phyloP scores from a whole-genome alignment of 2,329 filamentous ascomycete species.

The Taxawa tesnikishii region DNA sequence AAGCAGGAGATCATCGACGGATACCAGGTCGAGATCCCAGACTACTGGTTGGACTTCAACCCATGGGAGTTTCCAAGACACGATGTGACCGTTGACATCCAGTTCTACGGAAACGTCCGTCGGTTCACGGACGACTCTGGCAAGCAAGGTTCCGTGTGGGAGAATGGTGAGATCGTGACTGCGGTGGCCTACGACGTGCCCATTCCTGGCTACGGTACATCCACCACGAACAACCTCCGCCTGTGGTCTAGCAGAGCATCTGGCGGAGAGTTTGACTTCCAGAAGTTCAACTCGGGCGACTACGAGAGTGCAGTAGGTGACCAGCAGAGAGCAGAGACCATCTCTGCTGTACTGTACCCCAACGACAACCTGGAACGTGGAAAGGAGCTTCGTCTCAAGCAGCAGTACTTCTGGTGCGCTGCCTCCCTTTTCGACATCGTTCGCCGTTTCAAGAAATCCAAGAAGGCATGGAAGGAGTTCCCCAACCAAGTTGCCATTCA shows the following conservation, averaged over 20 bases:
- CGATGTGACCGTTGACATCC: constrained; percentile 90
- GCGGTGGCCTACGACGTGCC: constrained; percentile 86
- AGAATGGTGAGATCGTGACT: constrained; percentile 83
- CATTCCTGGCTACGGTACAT: constrained; percentile 76
- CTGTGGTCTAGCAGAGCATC: constrained; percentile 97
- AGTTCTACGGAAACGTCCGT: constrained; percentile 82
- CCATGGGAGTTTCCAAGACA: constrained; percentile 97
- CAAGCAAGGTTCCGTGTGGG: constrained; percentile 66
- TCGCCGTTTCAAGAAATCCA: constrained; percentile 94
- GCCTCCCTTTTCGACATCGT: constrained; percentile 95
- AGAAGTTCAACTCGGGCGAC: constrained; percentile 97
- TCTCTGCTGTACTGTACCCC: constrained; percentile 92
- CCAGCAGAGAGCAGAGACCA: constrained; percentile 96
- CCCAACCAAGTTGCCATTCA: constrained; percentile 93
- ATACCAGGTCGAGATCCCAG: constrained; percentile 94
- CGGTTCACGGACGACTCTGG: constrained; percentile 61
- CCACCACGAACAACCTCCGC: constrained; percentile 89
- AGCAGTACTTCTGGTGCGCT: constrained; percentile 99
- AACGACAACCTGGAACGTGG: constrained; percentile 95
- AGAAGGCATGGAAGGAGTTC: constrained; percentile 83
- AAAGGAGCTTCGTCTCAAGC: constrained; percentile 94
- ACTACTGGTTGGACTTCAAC: constrained; percentile 99
- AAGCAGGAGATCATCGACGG: constrained; percentile 98
- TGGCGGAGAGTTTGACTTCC: constrained; percentile 96
- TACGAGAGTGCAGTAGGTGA: constrained; percentile 98